Evolutionary conservation across 2,329 filamentous ascomycete species (phyloP).

Genomic region (Colletotrichum aenigma): DNA sequence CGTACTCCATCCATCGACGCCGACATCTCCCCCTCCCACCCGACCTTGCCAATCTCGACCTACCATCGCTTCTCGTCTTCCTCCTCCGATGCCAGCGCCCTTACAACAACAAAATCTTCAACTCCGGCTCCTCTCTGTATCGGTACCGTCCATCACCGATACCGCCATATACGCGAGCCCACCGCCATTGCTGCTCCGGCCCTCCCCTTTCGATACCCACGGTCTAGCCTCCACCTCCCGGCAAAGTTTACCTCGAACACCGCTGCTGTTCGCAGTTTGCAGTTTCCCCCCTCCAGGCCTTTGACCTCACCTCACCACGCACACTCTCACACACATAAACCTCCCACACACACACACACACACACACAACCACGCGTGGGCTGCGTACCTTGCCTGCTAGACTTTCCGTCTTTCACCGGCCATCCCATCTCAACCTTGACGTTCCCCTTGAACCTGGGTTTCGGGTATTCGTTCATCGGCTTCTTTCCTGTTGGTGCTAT

Average conservation of each 20-base stretch:
- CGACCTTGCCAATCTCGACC: not conserved
- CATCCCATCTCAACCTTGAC: conserved; percentile 4
- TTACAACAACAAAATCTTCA: not conserved
- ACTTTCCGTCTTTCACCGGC: conserved; percentile 1
- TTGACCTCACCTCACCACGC: not conserved
- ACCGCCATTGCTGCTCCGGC: not conserved
- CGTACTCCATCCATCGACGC: conserved; percentile 4
- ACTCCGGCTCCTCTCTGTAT: not conserved
- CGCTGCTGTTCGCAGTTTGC: not conserved
- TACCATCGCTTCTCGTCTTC: not conserved
- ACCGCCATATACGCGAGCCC: not conserved
- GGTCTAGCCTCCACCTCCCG: not conserved
- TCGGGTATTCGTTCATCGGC: not conserved
- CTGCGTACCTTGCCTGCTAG: not conserved
- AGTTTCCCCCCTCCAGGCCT: not conserved
- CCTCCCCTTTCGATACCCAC: not conserved
- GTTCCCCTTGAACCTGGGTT: not conserved
- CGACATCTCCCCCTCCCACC: not conserved
- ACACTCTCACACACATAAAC: not conserved
- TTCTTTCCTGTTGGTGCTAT: not conserved
- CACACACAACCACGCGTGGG: not conserved
- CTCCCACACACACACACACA: not conserved
- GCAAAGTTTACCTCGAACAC: not conserved
- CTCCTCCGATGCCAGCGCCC: not conserved
- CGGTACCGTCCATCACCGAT: not conserved